Evolutionary conservation across 108 stramenopile genomes (phyloP).

Genomic region (Heterococcus sp.): DNA sequence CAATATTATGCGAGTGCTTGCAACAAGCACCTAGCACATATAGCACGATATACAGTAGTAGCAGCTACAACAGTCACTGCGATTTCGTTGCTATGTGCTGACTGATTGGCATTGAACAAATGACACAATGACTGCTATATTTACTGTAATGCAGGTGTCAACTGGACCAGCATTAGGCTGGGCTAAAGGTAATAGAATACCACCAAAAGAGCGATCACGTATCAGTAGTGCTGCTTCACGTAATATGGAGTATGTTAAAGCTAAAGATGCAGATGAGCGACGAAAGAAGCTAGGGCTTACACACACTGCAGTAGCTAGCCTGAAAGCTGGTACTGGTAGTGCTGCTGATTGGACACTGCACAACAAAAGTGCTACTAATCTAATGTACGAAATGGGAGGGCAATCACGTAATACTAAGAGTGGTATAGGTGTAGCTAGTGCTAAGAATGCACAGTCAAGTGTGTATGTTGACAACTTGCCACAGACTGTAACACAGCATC

Average conservation of each 20-base stretch:
- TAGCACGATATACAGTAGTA: not conserved
- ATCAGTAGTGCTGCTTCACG: not conserved
- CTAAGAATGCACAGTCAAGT: conserved; percentile 4
- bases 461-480: conserved; percentile 23
- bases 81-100: too few species aligned
- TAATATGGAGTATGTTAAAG: not conserved
- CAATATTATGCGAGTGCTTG: not conserved
- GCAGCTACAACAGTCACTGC: too few species aligned
- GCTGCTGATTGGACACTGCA: too few species aligned
- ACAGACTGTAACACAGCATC: conserved; percentile 3
- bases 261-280: not conserved
- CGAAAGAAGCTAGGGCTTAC: not conserved
- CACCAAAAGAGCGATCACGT: not conserved
- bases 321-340: too few species aligned
- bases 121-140: too few species aligned
- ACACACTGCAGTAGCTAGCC: too few species aligned
- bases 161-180: not conserved
- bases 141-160: too few species aligned
- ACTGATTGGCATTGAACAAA: too few species aligned
- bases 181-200: not conserved
- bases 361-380: too few species aligned
- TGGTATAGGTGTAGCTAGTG: conserved; percentile 11
- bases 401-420: not conserved
- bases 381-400: not conserved
- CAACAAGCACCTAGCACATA: not conserved